A percentile compares a stretch with the other conserved stretches of the same genome.
Conservation (phyloP, 176 grass and related monocot species). For the Leersia perrieri region DNA sequence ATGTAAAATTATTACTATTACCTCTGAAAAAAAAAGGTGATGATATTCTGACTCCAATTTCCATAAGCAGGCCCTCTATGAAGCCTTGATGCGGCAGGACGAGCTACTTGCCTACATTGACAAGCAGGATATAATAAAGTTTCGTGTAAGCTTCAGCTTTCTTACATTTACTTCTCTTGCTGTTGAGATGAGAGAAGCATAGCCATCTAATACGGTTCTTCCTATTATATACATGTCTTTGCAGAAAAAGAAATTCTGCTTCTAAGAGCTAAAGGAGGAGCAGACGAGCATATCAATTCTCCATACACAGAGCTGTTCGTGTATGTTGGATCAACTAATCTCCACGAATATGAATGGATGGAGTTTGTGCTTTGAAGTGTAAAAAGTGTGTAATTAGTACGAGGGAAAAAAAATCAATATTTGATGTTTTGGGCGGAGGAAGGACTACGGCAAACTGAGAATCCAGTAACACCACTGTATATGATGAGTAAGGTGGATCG, state of each 20-base stretch:
- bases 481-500: background rate
- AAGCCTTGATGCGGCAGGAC: constrained; percentile 90
- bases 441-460: too few species aligned
- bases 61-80: constrained; percentile 62
- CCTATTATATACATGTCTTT: constrained; percentile 2
- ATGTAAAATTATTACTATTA: background rate
- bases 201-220: background rate
- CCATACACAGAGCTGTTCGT: background rate
- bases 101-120: constrained; percentile 93
- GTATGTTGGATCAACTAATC: constrained; percentile 15
- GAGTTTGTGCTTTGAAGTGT: background rate
- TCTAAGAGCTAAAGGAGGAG: constrained; percentile 33
- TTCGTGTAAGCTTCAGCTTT: constrained; percentile 57
- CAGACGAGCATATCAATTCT: background rate
- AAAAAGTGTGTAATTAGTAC: background rate
- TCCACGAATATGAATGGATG: background rate
- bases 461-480: background rate
- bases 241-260: constrained; percentile 79
- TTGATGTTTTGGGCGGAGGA: background rate
- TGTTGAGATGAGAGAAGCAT: background rate
- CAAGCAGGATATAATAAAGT: constrained; percentile 72
- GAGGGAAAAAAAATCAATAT: background rate
- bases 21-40: background rate
- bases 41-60: constrained; percentile 6
- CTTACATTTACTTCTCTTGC: background rate